Percentiles rank a stretch among this genome's conserved stretches.
These are phyloP conservation scores for Thuidium tamariscinum DNA, from an alignment of 225 moss, liverwort and hornwort species.

Conservation along the genomic window DNA sequence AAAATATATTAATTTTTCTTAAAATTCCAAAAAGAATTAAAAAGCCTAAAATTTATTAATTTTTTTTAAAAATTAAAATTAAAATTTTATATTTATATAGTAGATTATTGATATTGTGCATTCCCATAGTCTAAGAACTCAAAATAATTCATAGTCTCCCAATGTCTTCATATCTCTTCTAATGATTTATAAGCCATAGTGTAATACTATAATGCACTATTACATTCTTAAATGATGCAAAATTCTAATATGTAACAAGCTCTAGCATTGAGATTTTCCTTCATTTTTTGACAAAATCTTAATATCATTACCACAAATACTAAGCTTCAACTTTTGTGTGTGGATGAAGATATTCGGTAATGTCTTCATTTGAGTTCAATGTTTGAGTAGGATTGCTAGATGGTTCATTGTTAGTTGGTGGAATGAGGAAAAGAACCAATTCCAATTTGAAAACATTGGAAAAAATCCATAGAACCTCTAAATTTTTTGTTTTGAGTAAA, in stretches of 20 bases:
- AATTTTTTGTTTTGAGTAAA: neutral
- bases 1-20: too few relatives aligned
- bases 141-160: too few relatives aligned
- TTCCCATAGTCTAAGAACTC: too few relatives aligned
- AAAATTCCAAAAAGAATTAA: too few relatives aligned
- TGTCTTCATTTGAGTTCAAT: neutral
- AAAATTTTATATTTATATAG: too few relatives aligned
- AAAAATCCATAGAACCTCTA: neutral
- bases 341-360: accelerated
- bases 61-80: too few relatives aligned
- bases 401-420: neutral
- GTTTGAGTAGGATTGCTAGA: accelerated
- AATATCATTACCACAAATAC: accelerated
- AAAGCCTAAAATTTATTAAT: too few relatives aligned
- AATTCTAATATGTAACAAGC: too few relatives aligned
- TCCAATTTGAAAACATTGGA: neutral
- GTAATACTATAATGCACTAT: neutral
- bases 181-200: accelerated
- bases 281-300: accelerated
- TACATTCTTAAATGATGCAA: neutral
- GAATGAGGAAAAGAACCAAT: neutral
- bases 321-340: accelerated
- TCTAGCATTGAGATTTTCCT: accelerated
- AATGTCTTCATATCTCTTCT: too few relatives aligned
- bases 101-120: too few relatives aligned